Base-by-base conservation (phyloP, 2,329 filamentous ascomycete genomes). In the Talaromyces sp. region DNA sequence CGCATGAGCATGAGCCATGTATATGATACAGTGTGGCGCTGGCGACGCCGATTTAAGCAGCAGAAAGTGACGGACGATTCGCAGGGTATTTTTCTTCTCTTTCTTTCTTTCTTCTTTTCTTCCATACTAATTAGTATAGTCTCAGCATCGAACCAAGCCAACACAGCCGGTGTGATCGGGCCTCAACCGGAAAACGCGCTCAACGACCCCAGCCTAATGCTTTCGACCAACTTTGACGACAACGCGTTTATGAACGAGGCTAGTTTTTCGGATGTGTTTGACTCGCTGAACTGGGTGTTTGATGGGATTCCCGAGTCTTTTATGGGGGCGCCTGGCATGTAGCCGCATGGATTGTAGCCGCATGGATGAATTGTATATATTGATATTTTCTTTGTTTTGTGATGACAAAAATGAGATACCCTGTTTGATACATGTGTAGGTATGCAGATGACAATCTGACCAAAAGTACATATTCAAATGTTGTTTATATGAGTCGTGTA, bases 201-300 rank as follows among this genome's bases (percentile, higher is more conserved):
- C 14, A 70, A 71, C 19, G 72, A 70, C 41, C 62, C 69, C 6
- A 66, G 66, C 3, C 57, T 74, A 64, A 69, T 75, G 46, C 66
- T 74, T 24, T 65, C 72, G 6, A 58, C 69, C 11, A 70, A 73
- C 43, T 75, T 75, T 56, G 72, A 74, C 43, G 71, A 74, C 61
- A 66, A 69, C 41, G 70, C 69, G 1, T 75, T 75, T 38, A 73
- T 75, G 61, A 72, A 68, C 31, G 74, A 75, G 56, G 69, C 77
- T 61, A 81, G 82, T 65, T 88, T 90, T 62, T 84, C 83, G 48
- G 83, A 89, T 61, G 90, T 94, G 63, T 96, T 95, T 70, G 91
- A 96, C 74, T 90, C 92, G 0, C 84, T 96, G 65, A 90, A 92
- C 71, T 96, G 92, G 92, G 92, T 95, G 79, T 81, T 96, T 66